Conservation (phyloP, 768 basidiomycete genomes). For the Boletus rubropictus region DNA sequence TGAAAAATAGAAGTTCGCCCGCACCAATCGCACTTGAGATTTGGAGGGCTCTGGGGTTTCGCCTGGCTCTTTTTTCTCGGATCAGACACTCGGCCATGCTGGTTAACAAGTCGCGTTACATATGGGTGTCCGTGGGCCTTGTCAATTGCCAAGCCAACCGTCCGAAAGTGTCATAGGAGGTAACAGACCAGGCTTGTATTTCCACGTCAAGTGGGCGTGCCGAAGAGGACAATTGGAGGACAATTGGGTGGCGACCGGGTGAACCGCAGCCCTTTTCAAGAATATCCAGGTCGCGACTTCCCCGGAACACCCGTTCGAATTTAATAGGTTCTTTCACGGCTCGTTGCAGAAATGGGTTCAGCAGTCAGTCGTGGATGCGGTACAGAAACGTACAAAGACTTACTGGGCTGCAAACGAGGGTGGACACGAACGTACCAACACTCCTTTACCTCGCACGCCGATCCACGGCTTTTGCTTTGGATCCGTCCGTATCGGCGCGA, state of each 20-base stretch:
- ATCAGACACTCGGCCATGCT: slow-evolving; percentile 16
- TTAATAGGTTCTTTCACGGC: slow-evolving; percentile 8
- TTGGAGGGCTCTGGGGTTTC: slow-evolving; percentile 20
- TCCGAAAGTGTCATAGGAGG: slow-evolving; percentile 13
- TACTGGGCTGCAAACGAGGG: slow-evolving; percentile 16
- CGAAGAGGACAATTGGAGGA: slow-evolving; percentile 6
- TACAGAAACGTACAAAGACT: slow-evolving; percentile 20
- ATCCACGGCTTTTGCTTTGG: slow-evolving; percentile 14
- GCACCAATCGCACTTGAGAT: slow-evolving; percentile 25
- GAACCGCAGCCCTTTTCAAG: slow-evolving; percentile 7
- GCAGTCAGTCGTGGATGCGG: slow-evolving; percentile 12
- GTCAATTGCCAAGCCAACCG: slow-evolving; percentile 26
- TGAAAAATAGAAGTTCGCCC: slow-evolving; percentile 19
- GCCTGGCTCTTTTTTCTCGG: slow-evolving; percentile 17
- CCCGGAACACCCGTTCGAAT: slow-evolving; percentile 9
- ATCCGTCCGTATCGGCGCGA: slow-evolving; percentile 10
- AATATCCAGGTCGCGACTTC: slow-evolving; percentile 8
- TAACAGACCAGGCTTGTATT: slow-evolving; percentile 14
- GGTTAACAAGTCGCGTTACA: slow-evolving; percentile 10
- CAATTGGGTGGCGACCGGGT: slow-evolving; percentile 10
- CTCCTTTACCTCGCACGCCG: slow-evolving; percentile 2
- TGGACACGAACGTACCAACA: slow-evolving; percentile 14
- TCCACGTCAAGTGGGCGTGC: slow-evolving; percentile 21
- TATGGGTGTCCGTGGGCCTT: slow-evolving; percentile 20
- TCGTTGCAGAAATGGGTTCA: slow-evolving; percentile 1